Base-by-base conservation (phyloP, 495 filamentous ascomycete species). In the Trichoderma reesei region DNA sequence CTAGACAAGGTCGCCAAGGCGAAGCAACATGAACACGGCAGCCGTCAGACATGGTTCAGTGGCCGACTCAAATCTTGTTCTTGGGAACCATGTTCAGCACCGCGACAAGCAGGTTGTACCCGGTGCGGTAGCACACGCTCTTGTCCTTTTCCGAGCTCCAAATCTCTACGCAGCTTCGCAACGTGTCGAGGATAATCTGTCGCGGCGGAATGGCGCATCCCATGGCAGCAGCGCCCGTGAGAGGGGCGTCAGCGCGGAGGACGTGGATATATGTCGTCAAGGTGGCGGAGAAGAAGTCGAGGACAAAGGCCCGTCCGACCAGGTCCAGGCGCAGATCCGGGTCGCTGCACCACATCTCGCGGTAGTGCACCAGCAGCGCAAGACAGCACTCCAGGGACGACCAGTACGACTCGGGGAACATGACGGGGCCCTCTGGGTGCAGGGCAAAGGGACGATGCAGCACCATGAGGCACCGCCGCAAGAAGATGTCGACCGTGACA, bases 361-460 rank as follows among this genome's bases (percentile, higher is more conserved):
- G 64, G 26, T 65, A 60, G 59, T 65, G 64, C 38, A 65, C 46
- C 37, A 65, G 64, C 64, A 65, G 14, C 56, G 64, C 64, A 3
- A 65, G 59, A 14, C 41, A 61, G 64, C 64, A 61, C 59, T 65
- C 64, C 56, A 65, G 38, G 18, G 64, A 65, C 9, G 64, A 60
- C 64, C 64, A 65, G 64, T 65, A 65, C 38, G 64, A 65, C 38
- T 61, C 64, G 18, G 64, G 64, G 36, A 61, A 65, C 61, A 62
- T 62, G 61, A 42, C 41, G n/a, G 61, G 61, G 3, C 61, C 61
- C n/a, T 62, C 61, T 37, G 42, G 60, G 64, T 65, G 64, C 37
- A 65, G 59, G 5, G 77, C 75, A 64, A 79, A 85, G 2, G 77
- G 78, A 2, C 75, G 70, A 63, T 85, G 81, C 1, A 85, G 71